These are phyloP conservation scores for Colletotrichum musicola DNA, from an alignment of 2,329 filamentous ascomycete species.

Conservation along the genomic window DNA sequence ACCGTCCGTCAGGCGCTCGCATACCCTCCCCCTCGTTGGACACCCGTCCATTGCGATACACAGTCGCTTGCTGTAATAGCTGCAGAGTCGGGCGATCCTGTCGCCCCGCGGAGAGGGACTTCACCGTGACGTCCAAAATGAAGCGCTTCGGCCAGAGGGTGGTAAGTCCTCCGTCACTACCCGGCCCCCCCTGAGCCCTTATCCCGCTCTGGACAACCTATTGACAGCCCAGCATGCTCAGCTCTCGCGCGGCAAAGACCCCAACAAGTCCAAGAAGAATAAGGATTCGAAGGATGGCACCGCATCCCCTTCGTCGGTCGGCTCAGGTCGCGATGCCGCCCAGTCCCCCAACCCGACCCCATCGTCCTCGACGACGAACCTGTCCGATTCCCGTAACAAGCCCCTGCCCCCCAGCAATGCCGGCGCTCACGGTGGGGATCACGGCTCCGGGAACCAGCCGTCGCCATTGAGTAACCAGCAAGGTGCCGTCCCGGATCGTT, in stretches of 20 bases:
- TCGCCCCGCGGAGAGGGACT: conserved; percentile 38
- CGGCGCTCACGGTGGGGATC: conserved; percentile 56
- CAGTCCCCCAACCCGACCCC: conserved; percentile 80
- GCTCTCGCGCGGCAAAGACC: conserved; percentile 91
- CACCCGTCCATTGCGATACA: conserved; percentile 26
- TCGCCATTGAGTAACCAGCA: conserved; percentile 52
- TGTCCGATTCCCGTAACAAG: conserved; percentile 89
- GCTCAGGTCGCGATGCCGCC: conserved; percentile 64
- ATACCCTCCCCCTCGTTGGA: conserved; percentile 23
- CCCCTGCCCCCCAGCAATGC: conserved; percentile 72
- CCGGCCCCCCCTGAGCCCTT: conserved; percentile 26
- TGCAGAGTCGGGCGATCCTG: conserved; percentile 34
- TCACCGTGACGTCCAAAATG: conserved; percentile 72
- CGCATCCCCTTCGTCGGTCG: conserved; percentile 77
- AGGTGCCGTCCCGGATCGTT: conserved; percentile 56
- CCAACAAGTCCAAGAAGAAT: conserved; percentile 86
- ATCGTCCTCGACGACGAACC: conserved; percentile 87
- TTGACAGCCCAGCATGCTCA: conserved; percentile 70
- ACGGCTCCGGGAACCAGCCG: conserved; percentile 55
- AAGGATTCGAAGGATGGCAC: conserved; percentile 81
- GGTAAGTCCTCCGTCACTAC: conserved; percentile 69
- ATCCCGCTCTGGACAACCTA: conserved; percentile 40
- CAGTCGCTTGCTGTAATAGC: conserved; percentile 25
- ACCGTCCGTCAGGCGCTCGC: neutral
- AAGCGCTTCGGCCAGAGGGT: conserved; percentile 98